Conservation (phyloP, 192 early-diverging fungal genomes). For the Podila verticillata region DNA sequence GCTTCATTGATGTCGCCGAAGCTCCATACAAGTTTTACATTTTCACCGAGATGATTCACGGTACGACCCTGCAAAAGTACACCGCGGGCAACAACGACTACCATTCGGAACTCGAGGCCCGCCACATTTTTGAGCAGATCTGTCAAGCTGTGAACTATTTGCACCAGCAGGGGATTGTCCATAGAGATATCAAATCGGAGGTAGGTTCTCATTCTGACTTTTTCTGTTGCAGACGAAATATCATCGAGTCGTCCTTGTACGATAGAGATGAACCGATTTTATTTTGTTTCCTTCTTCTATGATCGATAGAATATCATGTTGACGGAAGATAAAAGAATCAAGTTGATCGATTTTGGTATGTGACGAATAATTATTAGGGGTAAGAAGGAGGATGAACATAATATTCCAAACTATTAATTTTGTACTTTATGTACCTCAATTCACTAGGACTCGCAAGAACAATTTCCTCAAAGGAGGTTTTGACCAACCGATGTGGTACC, state of each 20-base stretch:
- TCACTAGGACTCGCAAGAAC: slow-evolving; percentile 28
- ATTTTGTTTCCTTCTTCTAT: background rate
- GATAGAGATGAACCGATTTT: background rate
- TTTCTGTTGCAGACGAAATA: no score
- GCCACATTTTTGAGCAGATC: slow-evolving; percentile 24
- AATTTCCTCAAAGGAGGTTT: background rate
- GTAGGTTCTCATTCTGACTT: background rate
- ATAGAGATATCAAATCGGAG: slow-evolving; percentile 49
- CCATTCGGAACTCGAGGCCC: slow-evolving; percentile 6
- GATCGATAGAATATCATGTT: slow-evolving; percentile 45
- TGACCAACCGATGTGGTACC: slow-evolving; percentile 25
- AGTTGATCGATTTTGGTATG: slow-evolving; percentile 47
- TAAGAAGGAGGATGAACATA: no score
- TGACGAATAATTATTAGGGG: background rate
- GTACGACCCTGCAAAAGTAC: slow-evolving; percentile 4
- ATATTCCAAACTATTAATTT: background rate
- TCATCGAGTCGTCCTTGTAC: background rate
- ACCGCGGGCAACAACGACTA: background rate
- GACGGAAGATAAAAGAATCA: background rate
- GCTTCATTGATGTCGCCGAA: slow-evolving; percentile 6
- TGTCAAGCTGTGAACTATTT: slow-evolving; percentile 35
- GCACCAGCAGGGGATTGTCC: slow-evolving; percentile 14
- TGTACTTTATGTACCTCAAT: background rate
- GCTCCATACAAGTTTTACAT: slow-evolving; percentile 8
- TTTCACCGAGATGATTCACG: slow-evolving; percentile 28